Base-by-base conservation (phyloP, 352 stramenopile genomes). In the Globisporangium irregulare region DNA sequence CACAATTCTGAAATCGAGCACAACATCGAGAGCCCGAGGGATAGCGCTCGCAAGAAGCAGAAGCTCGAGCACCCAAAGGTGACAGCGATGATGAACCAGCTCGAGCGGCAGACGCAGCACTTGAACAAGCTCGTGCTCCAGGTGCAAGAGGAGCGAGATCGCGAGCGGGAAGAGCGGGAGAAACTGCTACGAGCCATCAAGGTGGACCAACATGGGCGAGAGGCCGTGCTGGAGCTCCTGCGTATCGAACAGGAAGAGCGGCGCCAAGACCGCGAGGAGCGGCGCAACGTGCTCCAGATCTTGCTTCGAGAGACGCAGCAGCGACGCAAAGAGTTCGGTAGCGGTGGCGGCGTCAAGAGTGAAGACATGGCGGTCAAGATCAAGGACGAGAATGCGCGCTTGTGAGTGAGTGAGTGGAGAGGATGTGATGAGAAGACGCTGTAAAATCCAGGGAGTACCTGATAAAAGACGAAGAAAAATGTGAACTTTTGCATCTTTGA, bases 251-350 rank as follows among this genome's bases (percentile, higher is more conserved):
- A 64, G 34, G 64, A 69, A 8, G 64, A 64, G 41, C 56, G 64
- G 15, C 64, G 54, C 0, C 43, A 36, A 1, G 64, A 69, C 29
- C 64, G 64, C 6, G 54, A 69, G 1, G 55, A 69, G 54, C 55
- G 64, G n/a, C 56, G 55, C 24, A 29, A 69, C n/a, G n/a, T 69
- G 46, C 24, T 69, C 38, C 53, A 69, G 50, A 25, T 69, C 10
- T 34, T 69, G 12, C 25, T 69, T 27, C 55, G 55, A 15, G 64
- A 69, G 32, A 55, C 62, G 5, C 64, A 69, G n/a, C 43, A 69
- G 55, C 55, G 9, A 32, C n/a, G n/a, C 20, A 57, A 57, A 57
- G 22, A 57, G 15, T 20, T 32, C 5, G n/a, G 27, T 20, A 15
- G 50, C 6, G 22, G 48, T 24, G 48, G n/a, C n/a, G 24, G 18